phyloP scores from a whole-genome alignment of 331 rosid species.

The Malus hybrid region DNA sequence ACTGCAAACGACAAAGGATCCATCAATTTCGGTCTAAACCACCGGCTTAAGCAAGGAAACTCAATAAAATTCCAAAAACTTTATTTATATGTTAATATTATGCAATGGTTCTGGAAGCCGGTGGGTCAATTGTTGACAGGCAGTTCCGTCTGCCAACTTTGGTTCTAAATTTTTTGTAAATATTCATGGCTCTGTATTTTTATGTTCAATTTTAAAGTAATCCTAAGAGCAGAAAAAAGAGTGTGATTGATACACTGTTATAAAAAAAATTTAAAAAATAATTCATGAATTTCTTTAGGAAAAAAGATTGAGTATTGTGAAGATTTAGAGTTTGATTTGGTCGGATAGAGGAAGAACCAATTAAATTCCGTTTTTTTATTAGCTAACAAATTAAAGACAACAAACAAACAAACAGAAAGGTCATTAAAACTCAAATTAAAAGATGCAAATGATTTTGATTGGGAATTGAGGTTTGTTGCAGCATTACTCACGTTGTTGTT shows the following conservation, averaged over 20 bases:
- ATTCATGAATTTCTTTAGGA: no score
- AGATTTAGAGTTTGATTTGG: no score
- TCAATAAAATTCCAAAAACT: not conserved
- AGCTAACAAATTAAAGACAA: not conserved
- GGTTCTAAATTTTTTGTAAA: not conserved
- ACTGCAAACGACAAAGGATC: not conserved
- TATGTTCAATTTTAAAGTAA: no score
- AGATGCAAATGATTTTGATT: constrained; percentile 15
- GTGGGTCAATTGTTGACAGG: constrained; percentile 5
- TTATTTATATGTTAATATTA: not conserved
- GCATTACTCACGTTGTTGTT: constrained; percentile 24
- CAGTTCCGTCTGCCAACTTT: constrained; percentile 8
- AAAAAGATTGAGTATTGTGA: no score
- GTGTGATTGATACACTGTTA: no score
- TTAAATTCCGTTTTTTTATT: not conserved
- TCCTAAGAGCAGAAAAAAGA: no score
- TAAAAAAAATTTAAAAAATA: no score
- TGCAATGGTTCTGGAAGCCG: not conserved
- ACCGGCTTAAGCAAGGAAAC: not conserved
- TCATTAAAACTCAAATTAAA: not conserved
- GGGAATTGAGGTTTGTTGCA: constrained; percentile 1
- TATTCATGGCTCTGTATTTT: no score
- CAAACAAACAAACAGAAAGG: constrained; percentile 5
- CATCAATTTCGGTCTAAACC: not conserved
- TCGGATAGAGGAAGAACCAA: not conserved